phyloP scores from a whole-genome alignment of 1,139 yeast species.

The Lizanozyma gosingica region DNA sequence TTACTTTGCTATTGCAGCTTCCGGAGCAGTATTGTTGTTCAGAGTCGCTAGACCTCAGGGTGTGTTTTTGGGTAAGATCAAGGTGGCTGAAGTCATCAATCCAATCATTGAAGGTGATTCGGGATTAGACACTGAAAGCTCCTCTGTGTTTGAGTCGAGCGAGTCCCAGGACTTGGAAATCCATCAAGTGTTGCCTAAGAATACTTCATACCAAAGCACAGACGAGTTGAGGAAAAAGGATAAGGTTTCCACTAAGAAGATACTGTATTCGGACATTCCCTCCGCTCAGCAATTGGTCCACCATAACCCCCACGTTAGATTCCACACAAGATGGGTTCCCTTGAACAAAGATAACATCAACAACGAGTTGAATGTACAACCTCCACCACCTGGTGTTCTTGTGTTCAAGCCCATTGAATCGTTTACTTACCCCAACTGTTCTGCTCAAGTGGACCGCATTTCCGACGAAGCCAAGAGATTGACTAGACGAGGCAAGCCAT shows the following conservation, averaged over 20 bases:
- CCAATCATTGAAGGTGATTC: constrained; percentile 29
- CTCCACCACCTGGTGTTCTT: constrained; percentile 88
- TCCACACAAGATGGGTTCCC: constrained; percentile 79
- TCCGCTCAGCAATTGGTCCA: constrained; percentile 13
- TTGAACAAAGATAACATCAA: constrained; percentile 50
- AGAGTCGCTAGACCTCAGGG: constrained; percentile 78
- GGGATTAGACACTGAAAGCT: constrained; percentile 8
- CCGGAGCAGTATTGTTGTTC: constrained; percentile 65
- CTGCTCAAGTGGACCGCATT: constrained; percentile 62
- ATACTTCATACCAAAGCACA: constrained; percentile 3
- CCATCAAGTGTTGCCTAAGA: constrained; percentile 20
- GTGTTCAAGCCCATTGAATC: constrained; percentile 80
- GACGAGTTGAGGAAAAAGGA: constrained; percentile 12
- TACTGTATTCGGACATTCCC: constrained; percentile 9
- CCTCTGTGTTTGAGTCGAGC: constrained; percentile 6
- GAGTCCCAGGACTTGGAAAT: constrained; percentile 28
- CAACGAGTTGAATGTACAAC: constrained; percentile 44
- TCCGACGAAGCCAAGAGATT: constrained; percentile 55
- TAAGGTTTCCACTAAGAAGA: constrained; percentile 9
- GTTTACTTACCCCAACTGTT: constrained; percentile 73
- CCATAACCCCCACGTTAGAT: constrained; percentile 26
- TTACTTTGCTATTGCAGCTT: constrained; percentile 82
- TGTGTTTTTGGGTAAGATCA: constrained; percentile 69
- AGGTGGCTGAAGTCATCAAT: constrained; percentile 59
- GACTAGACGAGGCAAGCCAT: constrained; percentile 55